Conservation (phyloP, 345 rosid species). For the Eucalyptus fibrosa region DNA sequence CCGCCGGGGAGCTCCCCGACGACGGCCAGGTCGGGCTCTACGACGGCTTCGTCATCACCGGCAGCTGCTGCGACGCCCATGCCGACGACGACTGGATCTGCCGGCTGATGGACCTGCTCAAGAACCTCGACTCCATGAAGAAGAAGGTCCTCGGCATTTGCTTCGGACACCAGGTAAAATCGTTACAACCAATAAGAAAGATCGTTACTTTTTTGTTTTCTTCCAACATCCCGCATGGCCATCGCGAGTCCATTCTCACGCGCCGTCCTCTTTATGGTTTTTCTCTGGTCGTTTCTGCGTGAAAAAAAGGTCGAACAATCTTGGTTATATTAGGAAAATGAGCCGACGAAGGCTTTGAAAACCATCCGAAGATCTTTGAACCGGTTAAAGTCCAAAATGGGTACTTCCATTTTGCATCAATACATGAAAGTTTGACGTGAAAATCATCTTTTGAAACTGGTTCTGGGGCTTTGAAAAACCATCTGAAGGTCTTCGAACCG, state of each 20-base stretch:
- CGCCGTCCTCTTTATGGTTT: background rate
- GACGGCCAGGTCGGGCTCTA: conserved; percentile 23
- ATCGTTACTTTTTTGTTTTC: background rate
- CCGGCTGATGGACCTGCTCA: conserved; percentile 21
- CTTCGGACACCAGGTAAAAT: conserved; percentile 64
- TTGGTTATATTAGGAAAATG: background rate
- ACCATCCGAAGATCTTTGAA: background rate
- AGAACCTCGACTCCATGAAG: conserved; percentile 27
- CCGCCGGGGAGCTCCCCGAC: conserved; percentile 37
- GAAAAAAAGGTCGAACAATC: background rate
- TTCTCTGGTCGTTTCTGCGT: background rate
- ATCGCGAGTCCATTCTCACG: background rate
- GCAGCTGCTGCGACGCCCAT: conserved; percentile 63
- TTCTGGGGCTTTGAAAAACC: no score
- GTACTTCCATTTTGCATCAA: background rate
- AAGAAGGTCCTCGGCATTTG: conserved; percentile 59
- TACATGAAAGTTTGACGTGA: background rate
- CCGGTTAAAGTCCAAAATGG: background rate
- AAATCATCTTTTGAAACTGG: background rate
- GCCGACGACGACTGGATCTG: conserved; percentile 52
- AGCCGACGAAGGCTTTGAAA: background rate
- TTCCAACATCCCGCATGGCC: background rate
- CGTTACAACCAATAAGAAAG: background rate
- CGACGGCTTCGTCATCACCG: conserved; percentile 61
- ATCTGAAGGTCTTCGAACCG: background rate